Conservation (phyloP, 2,329 filamentous ascomycete genomes). For the Diaporthe caulivora region DNA sequence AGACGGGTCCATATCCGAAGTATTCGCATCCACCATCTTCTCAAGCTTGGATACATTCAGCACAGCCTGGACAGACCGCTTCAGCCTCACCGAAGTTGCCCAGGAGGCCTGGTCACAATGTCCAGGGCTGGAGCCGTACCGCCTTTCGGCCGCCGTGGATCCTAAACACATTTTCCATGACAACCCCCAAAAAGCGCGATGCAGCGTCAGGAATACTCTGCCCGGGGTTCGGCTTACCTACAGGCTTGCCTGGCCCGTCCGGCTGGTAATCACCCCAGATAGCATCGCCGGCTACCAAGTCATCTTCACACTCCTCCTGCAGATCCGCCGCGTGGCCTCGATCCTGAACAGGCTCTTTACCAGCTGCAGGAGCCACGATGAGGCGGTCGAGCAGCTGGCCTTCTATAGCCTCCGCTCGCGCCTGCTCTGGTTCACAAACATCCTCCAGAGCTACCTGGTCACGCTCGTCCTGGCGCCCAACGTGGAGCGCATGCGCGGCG, state of each 20-base stretch:
- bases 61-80: conserved; percentile 81
- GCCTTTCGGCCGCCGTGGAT: conserved; percentile 70
- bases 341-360: conserved; percentile 76
- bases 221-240: conserved; percentile 76
- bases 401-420: conserved; percentile 75
- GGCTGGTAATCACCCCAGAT: conserved; percentile 78
- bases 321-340: conserved; percentile 78
- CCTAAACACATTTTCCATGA: conserved; percentile 51
- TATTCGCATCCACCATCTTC: conserved; percentile 78
- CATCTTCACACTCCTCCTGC: conserved; percentile 81
- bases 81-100: conserved; percentile 81
- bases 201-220: conserved; percentile 72
- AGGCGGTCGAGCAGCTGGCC: conserved; percentile 57
- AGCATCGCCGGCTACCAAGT: conserved; percentile 77
- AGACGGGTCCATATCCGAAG: conserved; percentile 76
- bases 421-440: conserved; percentile 83
- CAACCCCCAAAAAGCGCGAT: conserved; percentile 59
- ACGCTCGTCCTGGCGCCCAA: conserved; percentile 77
- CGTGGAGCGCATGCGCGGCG: conserved; percentile 65
- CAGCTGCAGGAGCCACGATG: conserved; percentile 55
- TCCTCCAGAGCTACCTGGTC: conserved; percentile 80
- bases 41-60: conserved; percentile 75
- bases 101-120: conserved; percentile 75
- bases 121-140: conserved; percentile 66
- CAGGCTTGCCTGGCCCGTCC: conserved; percentile 73